Percentiles rank a stretch among this genome's conserved stretches.
Evolutionary conservation across 2,329 filamentous ascomycete genomes (phyloP).

Genomic region (Phialophora expanda): DNA sequence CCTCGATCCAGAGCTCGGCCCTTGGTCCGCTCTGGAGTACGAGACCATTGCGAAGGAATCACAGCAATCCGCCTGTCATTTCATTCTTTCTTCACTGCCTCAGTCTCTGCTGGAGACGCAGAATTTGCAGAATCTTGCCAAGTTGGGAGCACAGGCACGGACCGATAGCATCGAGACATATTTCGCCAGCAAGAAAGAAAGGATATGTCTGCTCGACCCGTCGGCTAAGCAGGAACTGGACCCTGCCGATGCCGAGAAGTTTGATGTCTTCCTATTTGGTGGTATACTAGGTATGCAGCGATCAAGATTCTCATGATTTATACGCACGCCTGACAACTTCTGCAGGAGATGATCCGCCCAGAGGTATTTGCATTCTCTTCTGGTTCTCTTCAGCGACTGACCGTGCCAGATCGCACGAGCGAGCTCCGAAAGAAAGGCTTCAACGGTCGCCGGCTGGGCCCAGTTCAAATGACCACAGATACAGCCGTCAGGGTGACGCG

Average conservation of each 20-base stretch:
- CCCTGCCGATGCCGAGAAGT: constrained; percentile 79
- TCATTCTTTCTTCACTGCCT: constrained; percentile 83
- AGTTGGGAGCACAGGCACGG: constrained; percentile 71
- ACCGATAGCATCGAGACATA: constrained; percentile 80
- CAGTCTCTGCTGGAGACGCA: constrained; percentile 64
- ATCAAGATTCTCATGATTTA: background rate
- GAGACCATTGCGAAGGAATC: constrained; percentile 83
- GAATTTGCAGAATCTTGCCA: constrained; percentile 64
- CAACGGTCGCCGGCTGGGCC: constrained; percentile 80
- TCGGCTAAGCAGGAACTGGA: constrained; percentile 78
- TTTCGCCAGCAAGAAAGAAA: constrained; percentile 72
- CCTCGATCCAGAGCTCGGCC: constrained; percentile 89
- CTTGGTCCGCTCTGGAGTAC: constrained; percentile 95
- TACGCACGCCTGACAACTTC: constrained; percentile 2
- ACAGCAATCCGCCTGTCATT: constrained; percentile 66
- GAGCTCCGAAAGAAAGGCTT: constrained; percentile 95
- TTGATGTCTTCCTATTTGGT: constrained; percentile 93
- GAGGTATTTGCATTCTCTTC: constrained; percentile 49
- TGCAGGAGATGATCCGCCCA: constrained; percentile 85
- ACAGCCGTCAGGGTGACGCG: constrained; percentile 93
- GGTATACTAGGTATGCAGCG: constrained; percentile 77
- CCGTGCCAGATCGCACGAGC: constrained; percentile 68
- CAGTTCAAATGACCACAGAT: constrained; percentile 97
- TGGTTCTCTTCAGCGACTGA: constrained; percentile 1
- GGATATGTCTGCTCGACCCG: constrained; percentile 89